Evolutionary conservation across 2,329 filamentous ascomycete genomes (phyloP), one percentile per base, ranked within the genome.

Genomic region (Diaporthe australafricana): DNA sequence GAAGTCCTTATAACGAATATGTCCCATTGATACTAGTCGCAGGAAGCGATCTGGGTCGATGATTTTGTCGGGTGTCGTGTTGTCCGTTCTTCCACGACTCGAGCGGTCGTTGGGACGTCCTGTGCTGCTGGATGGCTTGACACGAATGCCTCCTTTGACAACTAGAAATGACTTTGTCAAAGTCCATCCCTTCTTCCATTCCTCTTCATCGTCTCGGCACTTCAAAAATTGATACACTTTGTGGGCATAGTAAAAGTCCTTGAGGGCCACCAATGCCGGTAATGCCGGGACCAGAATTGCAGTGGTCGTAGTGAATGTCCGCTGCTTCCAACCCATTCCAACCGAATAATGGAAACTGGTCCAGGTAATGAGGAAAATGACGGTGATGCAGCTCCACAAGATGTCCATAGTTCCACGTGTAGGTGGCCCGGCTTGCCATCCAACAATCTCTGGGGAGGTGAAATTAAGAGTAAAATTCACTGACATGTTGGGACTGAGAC

Each of bases 41-140:
- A 27, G 5, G 5, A 57, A 57, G 1, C 12, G 25, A 1, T 42
- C 14, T 0, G 35, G 3, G n/a, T 57, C 55, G 14, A 57, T 5
- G 6, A 27, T 57, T 0, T 57, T 5, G 30, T 22, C 9, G 2
- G 20, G 2, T 14, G 3, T 38, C 5, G 11, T 20, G 20, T 22
- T n/a, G 2, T 4, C 4, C 11, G 4, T 20, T 11, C 2, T 27
- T 2, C 2, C 4, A 55, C 5, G n/a, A 53, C 20, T 20, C 30
- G 30, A 35, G 2, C 5, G 11, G 16, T 2, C 25, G 12, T 5
- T 6, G 2, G 2, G 22, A 16, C 14, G 48, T 30, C 12, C n/a
- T 16, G 2, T 25, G 0, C 5, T 38, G 32, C 11, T n/a, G n/a
- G n/a, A n/a, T n/a, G n/a, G n/a, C 16, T 2, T 0, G 3, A 6